phyloP scores from a whole-genome alignment of 352 stramenopile species.

The Phytophthora hibernalis region DNA sequence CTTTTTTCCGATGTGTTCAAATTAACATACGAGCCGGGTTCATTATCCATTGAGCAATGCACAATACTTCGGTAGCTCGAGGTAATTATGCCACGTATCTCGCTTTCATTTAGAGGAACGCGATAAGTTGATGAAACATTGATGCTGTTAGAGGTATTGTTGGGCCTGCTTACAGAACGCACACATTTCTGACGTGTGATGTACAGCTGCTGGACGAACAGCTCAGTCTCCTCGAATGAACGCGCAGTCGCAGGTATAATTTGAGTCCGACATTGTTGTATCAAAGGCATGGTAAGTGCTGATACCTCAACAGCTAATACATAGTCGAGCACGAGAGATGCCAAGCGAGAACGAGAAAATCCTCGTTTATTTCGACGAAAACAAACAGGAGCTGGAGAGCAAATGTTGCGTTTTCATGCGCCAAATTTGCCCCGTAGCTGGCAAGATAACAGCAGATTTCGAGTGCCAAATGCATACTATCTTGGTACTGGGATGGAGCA shows the following conservation, averaged over 20 bases:
- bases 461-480: slow-evolving; percentile 30
- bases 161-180: neutral
- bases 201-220: slow-evolving; percentile 40
- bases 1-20: slow-evolving; percentile 31
- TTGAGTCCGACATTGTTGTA: slow-evolving; percentile 40
- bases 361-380: slow-evolving; percentile 13
- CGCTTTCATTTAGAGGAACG: slow-evolving; percentile 8
- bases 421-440: slow-evolving; percentile 37
- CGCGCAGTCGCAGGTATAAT: slow-evolving; percentile 30
- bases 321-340: slow-evolving; percentile 47
- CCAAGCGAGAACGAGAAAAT: slow-evolving; percentile 27
- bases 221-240: slow-evolving; percentile 33
- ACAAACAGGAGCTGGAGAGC: slow-evolving; percentile 46
- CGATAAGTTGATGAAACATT: neutral
- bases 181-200: slow-evolving; percentile 21
- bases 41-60: slow-evolving; percentile 16
- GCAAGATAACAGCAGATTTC: slow-evolving; percentile 52
- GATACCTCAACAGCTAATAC: slow-evolving; percentile 32
- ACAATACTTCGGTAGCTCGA: slow-evolving; percentile 23
- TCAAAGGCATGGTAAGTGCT: slow-evolving; percentile 32
- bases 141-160: neutral
- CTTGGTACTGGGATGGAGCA: slow-evolving; percentile 38
- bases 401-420: slow-evolving; percentile 11
- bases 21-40: slow-evolving; percentile 14
- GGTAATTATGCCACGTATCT: slow-evolving; percentile 26